A percentile compares a stretch with the other conserved stretches of the same genome.
Evolutionary conservation across 2,329 filamentous ascomycete species (phyloP).

Genomic region (Aspergillus fumigatiaffinis): DNA sequence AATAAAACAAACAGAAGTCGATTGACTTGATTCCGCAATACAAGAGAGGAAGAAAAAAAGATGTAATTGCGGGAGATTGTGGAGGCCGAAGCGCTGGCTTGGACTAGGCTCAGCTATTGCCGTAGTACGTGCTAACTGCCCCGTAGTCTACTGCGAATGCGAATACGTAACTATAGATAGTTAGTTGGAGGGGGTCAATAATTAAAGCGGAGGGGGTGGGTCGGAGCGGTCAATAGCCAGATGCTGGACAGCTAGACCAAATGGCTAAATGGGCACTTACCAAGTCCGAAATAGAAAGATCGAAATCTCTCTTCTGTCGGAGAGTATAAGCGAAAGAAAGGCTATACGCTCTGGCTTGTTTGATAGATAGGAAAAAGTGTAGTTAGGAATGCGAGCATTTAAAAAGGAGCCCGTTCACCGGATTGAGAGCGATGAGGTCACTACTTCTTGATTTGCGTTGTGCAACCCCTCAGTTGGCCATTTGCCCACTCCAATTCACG

Average conservation of each 20-base stretch:
- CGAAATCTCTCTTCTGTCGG: neutral
- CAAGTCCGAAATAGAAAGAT: neutral
- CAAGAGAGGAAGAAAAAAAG: conserved; percentile 1
- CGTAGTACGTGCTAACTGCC: neutral
- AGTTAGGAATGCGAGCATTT: neutral
- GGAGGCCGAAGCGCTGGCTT: conserved; percentile 8
- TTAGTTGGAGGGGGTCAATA: neutral
- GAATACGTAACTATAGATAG: neutral
- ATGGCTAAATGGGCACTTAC: neutral
- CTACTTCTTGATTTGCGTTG: neutral
- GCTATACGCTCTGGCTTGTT: neutral
- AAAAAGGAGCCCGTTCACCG: neutral
- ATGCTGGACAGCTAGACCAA: neutral
- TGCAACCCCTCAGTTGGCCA: neutral
- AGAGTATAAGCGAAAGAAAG: neutral
- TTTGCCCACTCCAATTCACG: too few species aligned
- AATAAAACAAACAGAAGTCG: neutral
- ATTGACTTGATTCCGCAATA: neutral
- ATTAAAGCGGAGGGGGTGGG: conserved; percentile 1
- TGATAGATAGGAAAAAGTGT: neutral
- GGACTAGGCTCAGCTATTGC: conserved; percentile 5
- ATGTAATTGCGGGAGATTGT: neutral
- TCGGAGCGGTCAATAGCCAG: neutral
- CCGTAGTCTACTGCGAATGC: neutral
- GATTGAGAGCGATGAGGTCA: conserved; percentile 5